Evolutionary conservation across 805 yeast genomes (phyloP), one percentile per base, ranked within the genome.

Genomic region (Pichia californica): DNA sequence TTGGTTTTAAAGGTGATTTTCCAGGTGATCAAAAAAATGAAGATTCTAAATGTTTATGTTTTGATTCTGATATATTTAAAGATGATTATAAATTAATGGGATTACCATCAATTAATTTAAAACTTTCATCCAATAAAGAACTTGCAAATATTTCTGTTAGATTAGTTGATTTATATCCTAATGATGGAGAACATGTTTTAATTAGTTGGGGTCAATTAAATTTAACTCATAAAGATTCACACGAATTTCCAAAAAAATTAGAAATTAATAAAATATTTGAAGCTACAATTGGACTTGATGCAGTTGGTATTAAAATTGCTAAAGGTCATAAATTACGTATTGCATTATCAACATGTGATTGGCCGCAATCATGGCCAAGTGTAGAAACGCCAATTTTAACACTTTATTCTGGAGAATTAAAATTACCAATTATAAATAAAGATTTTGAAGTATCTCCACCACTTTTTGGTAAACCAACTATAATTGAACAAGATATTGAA

Each of bases 291-390:
- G 58, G 60, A 28, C 49, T 70, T 15, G 74, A 71, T 51, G 71
- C 69, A 7, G 43, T 69, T 13, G 74, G 74, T 32, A 54, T 64
- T 38, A 61, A 61, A 29, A n/a, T 45, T 11, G 54, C 45, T 9
- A 55, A 56, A 37, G 73, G 71, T 9, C 74, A 71, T 47, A 60
- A 52, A 35, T 44, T 71, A 19, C 58, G 69, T 48, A 51, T 70
- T 11, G 69, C 71, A 0, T 57, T 71, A 35, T 68, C 74, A 7
- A 61, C 74, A 1, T 60, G 70, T 28, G 74, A 70, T 47, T 71
- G 76, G 75, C 74, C 75, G 10, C 71, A 68, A 43, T 60, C 61
- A 28, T 71, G 75, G 75, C 75, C 76, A 25, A 54, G 64, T 0
- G 61, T 71, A 5, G 70, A 66, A 49, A 66, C 61, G 7, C 70